A percentile compares a stretch with the other conserved stretches of the same genome.
Evolutionary conservation across 2,329 filamentous ascomycete genomes (phyloP).

Genomic region (Aspergillus ibericus): DNA sequence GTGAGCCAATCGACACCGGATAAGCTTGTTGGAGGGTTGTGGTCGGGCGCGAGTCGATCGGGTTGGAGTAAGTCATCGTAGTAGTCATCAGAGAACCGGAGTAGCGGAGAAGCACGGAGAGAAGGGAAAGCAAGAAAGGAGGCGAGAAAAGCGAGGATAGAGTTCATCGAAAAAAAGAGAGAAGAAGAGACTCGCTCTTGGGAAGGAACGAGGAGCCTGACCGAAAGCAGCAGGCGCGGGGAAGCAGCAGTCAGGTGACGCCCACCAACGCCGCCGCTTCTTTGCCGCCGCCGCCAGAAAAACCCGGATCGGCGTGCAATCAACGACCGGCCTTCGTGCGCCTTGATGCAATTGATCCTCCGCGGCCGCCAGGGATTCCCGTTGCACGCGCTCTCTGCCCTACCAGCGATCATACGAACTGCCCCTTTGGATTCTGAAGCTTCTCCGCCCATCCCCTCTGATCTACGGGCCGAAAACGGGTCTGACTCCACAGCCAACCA

Average conservation of each 20-base stretch:
- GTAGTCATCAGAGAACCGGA: background rate
- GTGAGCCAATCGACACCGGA: conserved; percentile 5
- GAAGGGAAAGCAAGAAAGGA: background rate
- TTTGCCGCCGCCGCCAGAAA: background rate
- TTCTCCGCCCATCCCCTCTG: background rate
- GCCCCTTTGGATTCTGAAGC: background rate
- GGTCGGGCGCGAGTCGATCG: background rate
- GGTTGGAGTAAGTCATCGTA: background rate
- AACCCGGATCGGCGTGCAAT: background rate
- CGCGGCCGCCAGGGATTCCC: background rate
- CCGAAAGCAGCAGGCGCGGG: conserved; percentile 10
- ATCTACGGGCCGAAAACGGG: conserved; percentile 8
- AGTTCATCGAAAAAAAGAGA: background rate
- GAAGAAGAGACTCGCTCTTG: background rate
- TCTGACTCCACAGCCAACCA: conserved; percentile 7
- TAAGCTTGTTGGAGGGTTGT: background rate
- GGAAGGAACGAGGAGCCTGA: background rate
- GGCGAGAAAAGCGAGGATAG: background rate
- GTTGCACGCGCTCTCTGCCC: background rate
- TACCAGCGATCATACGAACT: background rate
- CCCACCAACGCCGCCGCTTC: background rate
- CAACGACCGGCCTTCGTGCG: background rate
- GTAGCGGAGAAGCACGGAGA: background rate
- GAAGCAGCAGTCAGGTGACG: conserved; percentile 27
- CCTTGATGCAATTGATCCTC: background rate